Conservation (phyloP, 1,284 basidiomycete genomes). For the Cryptococcus sp. region DNA sequence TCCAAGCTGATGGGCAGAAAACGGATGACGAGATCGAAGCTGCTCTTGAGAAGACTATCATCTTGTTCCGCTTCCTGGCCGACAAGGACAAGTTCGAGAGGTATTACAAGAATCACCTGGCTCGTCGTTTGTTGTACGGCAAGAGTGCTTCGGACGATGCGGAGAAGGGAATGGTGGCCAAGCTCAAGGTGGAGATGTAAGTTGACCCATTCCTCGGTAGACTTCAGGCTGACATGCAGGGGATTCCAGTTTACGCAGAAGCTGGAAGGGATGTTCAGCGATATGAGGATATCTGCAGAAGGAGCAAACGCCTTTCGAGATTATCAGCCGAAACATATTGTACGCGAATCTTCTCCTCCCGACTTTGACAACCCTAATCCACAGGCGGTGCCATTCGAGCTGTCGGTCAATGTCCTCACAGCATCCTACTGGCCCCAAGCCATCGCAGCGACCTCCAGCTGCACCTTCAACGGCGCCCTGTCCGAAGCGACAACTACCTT, state of each 20-base stretch:
- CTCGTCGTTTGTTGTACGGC: conserved; percentile 78
- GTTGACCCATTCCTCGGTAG: not conserved
- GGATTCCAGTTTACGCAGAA: conserved; percentile 98
- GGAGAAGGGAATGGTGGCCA: conserved; percentile 94
- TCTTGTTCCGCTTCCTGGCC: conserved; percentile 85
- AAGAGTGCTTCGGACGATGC: conserved; percentile 95
- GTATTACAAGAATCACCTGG: conserved; percentile 95
- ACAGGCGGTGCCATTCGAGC: conserved; percentile 66
- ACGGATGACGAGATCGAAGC: conserved; percentile 84
- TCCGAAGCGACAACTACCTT: conserved; percentile 66
- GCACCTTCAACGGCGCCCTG: conserved; percentile 63
- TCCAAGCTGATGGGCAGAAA: conserved; percentile 58
- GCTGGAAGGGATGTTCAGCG: conserved; percentile 98
- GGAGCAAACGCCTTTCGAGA: conserved; percentile 65
- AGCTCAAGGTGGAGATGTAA: conserved; percentile 79
- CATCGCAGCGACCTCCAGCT: conserved; percentile 54
- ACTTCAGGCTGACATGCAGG: conserved; percentile 34
- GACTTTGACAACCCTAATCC: not conserved
- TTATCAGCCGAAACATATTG: conserved; percentile 25
- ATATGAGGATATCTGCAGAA: conserved; percentile 87
- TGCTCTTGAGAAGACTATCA: conserved; percentile 90
- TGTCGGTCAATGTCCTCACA: conserved; percentile 83
- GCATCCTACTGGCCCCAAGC: conserved; percentile 83
- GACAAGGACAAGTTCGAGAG: conserved; percentile 98
- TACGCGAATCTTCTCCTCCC: conserved; percentile 4